Conservation (phyloP, 2,329 filamentous ascomycete species). For the Xenoacremonium recifei region DNA sequence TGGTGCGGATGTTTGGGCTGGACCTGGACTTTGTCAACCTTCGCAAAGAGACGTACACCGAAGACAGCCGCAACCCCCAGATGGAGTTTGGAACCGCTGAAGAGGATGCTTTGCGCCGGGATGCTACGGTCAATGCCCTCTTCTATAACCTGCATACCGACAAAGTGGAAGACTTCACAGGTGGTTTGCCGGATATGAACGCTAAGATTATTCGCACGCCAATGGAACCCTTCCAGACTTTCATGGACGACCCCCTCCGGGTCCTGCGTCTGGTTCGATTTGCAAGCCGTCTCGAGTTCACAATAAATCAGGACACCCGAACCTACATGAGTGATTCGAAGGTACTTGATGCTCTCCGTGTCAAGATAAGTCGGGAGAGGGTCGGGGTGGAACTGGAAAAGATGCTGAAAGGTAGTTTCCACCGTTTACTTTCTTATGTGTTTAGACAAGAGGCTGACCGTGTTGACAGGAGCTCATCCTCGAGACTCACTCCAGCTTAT, state of each 20-base stretch:
- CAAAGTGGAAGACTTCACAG: slow-evolving; percentile 81
- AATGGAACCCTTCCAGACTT: slow-evolving; percentile 84
- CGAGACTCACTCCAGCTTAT: slow-evolving; percentile 58
- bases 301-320: slow-evolving; percentile 69
- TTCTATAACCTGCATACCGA: slow-evolving; percentile 90
- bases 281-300: slow-evolving; percentile 78
- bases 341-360: slow-evolving; percentile 75
- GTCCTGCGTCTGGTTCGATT: slow-evolving; percentile 87
- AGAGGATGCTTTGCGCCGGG: slow-evolving; percentile 84
- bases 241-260: slow-evolving; percentile 88
- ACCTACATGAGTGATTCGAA: slow-evolving; percentile 72
- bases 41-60: slow-evolving; percentile 84
- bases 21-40: slow-evolving; percentile 95
- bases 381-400: slow-evolving; percentile 88
- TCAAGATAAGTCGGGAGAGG: slow-evolving; percentile 90
- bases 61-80: slow-evolving; percentile 85
- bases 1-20: slow-evolving; percentile 78
- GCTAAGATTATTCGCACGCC: slow-evolving; percentile 77
- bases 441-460: background rate
- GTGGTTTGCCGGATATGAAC: slow-evolving; percentile 73
- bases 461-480: slow-evolving; percentile 52
- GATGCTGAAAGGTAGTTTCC: slow-evolving; percentile 68
- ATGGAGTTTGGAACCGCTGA: slow-evolving; percentile 92
- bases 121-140: slow-evolving; percentile 92
- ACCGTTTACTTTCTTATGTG: background rate